Evolutionary conservation across 192 early-diverging fungal genomes (phyloP).

Genomic region (Coemansia sp.): DNA sequence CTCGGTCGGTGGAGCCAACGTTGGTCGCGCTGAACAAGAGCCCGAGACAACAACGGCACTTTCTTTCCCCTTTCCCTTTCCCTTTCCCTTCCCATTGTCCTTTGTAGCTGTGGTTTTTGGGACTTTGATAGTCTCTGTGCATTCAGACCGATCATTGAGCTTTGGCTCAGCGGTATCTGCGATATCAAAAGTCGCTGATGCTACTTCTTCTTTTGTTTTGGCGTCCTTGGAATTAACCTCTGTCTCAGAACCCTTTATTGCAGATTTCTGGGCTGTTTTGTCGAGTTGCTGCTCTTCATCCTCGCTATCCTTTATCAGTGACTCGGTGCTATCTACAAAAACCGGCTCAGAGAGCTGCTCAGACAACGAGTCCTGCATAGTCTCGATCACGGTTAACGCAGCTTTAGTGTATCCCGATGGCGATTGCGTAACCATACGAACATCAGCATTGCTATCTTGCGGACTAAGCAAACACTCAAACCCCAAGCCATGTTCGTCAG

Average conservation of each 20-base stretch:
- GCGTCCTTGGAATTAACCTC: no score
- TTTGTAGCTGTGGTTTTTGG: background rate
- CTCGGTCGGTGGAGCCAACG: background rate
- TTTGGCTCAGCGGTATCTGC: no score
- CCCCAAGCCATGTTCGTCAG: background rate
- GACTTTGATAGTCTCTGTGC: background rate
- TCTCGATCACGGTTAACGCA: no score
- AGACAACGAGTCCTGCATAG: no score
- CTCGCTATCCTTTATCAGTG: background rate
- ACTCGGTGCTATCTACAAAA: no score
- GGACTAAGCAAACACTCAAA: slow-evolving; percentile 43
- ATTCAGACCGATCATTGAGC: no score
- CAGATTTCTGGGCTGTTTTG: no score
- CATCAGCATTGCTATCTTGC: slow-evolving; percentile 1
- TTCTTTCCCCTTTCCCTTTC: slow-evolving; percentile 29
- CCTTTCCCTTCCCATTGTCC: slow-evolving; percentile 6
- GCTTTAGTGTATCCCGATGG: background rate
- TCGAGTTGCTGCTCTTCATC: no score
- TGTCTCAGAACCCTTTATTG: no score
- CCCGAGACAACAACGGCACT: slow-evolving; percentile 14
- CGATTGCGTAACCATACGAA: background rate
- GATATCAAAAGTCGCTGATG: no score
- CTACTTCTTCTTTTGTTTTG: no score
- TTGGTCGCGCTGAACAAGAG: background rate
- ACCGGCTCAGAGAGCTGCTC: no score